These are phyloP conservation scores for Marasmius sp. DNA, from an alignment of 1,284 basidiomycete genomes.

Conservation along the genomic window DNA sequence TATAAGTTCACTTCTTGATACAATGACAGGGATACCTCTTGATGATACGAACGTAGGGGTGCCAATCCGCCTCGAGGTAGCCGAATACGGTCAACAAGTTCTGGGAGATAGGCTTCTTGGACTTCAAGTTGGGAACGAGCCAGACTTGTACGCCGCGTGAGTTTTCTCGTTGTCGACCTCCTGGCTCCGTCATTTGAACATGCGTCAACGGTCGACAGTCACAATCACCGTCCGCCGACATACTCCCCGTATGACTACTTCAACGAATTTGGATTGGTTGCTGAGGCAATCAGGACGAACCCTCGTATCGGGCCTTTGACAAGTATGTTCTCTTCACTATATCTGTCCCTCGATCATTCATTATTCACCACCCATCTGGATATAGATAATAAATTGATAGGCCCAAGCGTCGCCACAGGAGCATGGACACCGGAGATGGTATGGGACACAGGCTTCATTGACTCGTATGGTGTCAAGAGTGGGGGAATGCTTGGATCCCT, in stretches of 20 bases:
- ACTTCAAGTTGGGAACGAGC: conserved; percentile 54
- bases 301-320: neutral
- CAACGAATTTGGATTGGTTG: conserved; percentile 42
- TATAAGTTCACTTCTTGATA: conserved; percentile 35
- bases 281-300: conserved; percentile 31
- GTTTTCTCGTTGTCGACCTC: conserved; percentile 37
- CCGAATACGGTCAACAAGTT: conserved; percentile 42
- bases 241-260: conserved; percentile 44
- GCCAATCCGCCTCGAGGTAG: conserved; percentile 37
- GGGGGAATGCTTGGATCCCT: conserved; percentile 31
- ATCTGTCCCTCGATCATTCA: conserved; percentile 23
- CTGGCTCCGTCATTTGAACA: no score
- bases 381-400: conserved; percentile 37
- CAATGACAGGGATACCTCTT: conserved; percentile 41
- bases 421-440: conserved; percentile 40
- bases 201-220: conserved; percentile 10
- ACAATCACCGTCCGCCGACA: conserved; percentile 25
- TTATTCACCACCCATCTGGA: conserved; percentile 22
- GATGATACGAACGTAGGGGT: conserved; percentile 44
- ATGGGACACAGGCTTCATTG: conserved; percentile 38
- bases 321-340: neutral
- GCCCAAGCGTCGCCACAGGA: conserved; percentile 40
- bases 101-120: conserved; percentile 44
- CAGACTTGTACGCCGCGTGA: conserved; percentile 44
- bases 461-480: conserved; percentile 31